Conservation (phyloP, 352 stramenopile genomes). For the Phytophthora sp. region DNA sequence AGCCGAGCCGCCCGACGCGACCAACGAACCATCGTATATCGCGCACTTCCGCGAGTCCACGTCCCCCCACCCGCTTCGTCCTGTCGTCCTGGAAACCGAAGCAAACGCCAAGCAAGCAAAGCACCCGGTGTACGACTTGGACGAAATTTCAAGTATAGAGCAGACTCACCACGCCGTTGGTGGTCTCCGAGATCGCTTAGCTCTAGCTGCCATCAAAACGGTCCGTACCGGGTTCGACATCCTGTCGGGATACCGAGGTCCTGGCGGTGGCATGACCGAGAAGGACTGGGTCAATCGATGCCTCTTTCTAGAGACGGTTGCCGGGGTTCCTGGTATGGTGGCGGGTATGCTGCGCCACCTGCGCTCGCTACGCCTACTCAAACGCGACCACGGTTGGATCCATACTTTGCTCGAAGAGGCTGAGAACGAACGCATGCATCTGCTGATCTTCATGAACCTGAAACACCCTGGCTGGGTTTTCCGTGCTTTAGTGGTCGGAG, state of each 20-base stretch:
- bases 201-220: slow-evolving; percentile 42
- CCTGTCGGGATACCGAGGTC: slow-evolving; percentile 59
- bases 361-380: slow-evolving; percentile 79
- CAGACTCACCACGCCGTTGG: slow-evolving; percentile 43
- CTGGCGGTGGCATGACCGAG: slow-evolving; percentile 65
- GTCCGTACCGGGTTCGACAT: slow-evolving; percentile 60
- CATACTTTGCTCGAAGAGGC: slow-evolving; percentile 91
- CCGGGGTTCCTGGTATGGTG: slow-evolving; percentile 82
- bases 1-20: no score
- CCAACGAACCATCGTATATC: no score
- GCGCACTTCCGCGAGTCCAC: slow-evolving; percentile 18
- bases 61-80: neutral
- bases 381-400: slow-evolving; percentile 92
- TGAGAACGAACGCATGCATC: slow-evolving; percentile 95
- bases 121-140: slow-evolving; percentile 46
- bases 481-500: slow-evolving; percentile 74
- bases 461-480: slow-evolving; percentile 86
- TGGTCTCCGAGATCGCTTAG: slow-evolving; percentile 45
- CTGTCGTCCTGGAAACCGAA: no score
- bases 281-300: slow-evolving; percentile 67
- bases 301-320: slow-evolving; percentile 84
- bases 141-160: slow-evolving; percentile 39
- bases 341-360: slow-evolving; percentile 82
- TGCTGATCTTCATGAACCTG: slow-evolving; percentile 91
- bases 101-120: slow-evolving; percentile 16